Evolutionary conservation across 2,329 filamentous ascomycete genomes (phyloP), one percentile per base, ranked within the genome.

Genomic region (Penicillium glabrum): DNA sequence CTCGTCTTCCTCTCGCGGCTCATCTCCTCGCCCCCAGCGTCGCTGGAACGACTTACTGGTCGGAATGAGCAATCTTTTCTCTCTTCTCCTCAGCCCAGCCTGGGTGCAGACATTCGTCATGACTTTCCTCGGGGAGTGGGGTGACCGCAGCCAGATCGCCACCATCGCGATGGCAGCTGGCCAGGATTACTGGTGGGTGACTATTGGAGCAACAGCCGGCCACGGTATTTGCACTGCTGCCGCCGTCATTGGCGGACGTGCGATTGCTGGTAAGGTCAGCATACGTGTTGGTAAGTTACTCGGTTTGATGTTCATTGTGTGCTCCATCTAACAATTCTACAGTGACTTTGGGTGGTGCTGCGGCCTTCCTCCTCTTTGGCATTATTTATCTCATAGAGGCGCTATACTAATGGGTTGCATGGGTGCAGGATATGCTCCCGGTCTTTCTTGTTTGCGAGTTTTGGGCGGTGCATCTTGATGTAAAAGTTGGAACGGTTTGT

Each of bases 51-150:
- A 75, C 46, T 53, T 73, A 10, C 59, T 84, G n/a, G 72, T 82
- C 21, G 93, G 95, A 1, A 78, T 97, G 24, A 87, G 87, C 73
- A 99, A 99, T 68, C 84, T 99, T 4, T 86, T 92, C 61, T 92
- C 90, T 11, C 81, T 99, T 7, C 83, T 99, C 5, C 82, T 99
- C 39, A 96, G 91, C 75, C 95, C 95, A 1, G 95, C 93, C 0
- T 99, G 95, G 95, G 95, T 99, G 14, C 93, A 98, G 77, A 99
- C 95, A 0, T 99, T 99, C 72, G 86, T 96, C 67, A 99, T 99
- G 95, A 99, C 95, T 2, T 99, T 99, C 78, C 79, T 99, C 29
- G 95, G 95, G 41, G 95, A 99, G 75, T 99, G 95, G 95, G 95
- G 95, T 56, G 95, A 99, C 70, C 87, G 95, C 65, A 96, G 91